phyloP scores from a whole-genome alignment of 2,329 filamentous ascomycete species.

The Aspergillus persii region DNA sequence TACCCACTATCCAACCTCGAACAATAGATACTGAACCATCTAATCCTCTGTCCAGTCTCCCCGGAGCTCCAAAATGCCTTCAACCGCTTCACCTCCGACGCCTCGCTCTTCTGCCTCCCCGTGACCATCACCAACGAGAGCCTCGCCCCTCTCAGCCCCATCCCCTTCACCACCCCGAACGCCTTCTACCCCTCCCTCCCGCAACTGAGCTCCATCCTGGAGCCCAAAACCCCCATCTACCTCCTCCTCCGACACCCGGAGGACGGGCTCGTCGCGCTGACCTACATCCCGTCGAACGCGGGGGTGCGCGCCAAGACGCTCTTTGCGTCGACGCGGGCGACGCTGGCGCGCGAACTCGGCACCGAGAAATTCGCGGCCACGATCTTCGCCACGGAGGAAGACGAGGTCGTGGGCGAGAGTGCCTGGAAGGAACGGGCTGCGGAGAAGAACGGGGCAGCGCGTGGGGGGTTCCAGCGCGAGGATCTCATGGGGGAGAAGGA shows the following conservation, averaged over 20 bases:
- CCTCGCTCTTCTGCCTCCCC: slow-evolving; percentile 45
- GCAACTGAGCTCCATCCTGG: slow-evolving; percentile 51
- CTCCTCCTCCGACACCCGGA: slow-evolving; percentile 57
- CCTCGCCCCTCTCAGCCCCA: slow-evolving; percentile 40
- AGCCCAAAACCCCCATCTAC: slow-evolving; percentile 58
- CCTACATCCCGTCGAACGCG: slow-evolving; percentile 62
- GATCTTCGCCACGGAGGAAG: slow-evolving; percentile 58
- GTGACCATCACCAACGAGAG: slow-evolving; percentile 46
- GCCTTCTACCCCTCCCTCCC: slow-evolving; percentile 53
- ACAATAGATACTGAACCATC: background rate
- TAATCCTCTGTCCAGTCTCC: slow-evolving; percentile 35
- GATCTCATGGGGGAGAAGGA: slow-evolving; percentile 63
- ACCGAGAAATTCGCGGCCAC: slow-evolving; percentile 59
- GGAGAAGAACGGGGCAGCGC: slow-evolving; percentile 33
- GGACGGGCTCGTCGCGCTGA: slow-evolving; percentile 50
- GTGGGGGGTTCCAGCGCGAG: slow-evolving; percentile 33
- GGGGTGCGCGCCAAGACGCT: slow-evolving; percentile 65
- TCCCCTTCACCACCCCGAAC: slow-evolving; percentile 39
- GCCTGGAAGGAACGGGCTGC: slow-evolving; percentile 56
- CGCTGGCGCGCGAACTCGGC: slow-evolving; percentile 59
- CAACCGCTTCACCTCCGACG: slow-evolving; percentile 40
- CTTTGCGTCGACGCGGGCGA: slow-evolving; percentile 63
- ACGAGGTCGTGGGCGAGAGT: slow-evolving; percentile 54
- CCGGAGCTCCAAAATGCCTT: slow-evolving; percentile 48
- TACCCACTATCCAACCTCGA: background rate